These are phyloP conservation scores for Candida parachauliodes DNA, from an alignment of 805 yeast genomes.

Conservation along the genomic window DNA sequence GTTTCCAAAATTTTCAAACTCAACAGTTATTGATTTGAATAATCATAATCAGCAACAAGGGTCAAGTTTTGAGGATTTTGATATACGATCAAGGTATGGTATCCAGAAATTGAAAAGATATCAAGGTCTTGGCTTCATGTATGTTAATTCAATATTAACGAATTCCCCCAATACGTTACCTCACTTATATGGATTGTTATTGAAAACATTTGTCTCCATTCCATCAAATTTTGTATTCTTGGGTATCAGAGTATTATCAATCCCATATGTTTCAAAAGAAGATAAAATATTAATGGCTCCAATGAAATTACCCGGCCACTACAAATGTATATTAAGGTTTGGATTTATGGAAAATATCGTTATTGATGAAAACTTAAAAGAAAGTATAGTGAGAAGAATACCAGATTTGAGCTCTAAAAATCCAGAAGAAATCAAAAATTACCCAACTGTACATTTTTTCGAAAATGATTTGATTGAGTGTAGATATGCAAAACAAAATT, in stretches of 20 bases:
- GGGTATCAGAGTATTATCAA: constrained; percentile 37
- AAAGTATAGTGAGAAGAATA: constrained; percentile 18
- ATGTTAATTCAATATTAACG: constrained; percentile 33
- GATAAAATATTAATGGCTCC: constrained; percentile 39
- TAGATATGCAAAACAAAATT: constrained; percentile 15
- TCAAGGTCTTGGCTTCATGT: constrained; percentile 41
- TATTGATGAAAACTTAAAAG: constrained; percentile 18
- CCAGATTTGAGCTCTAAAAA: constrained; percentile 13
- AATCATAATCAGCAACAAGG: constrained; percentile 1
- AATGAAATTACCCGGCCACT: constrained; percentile 43
- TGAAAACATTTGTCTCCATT: constrained; percentile 39
- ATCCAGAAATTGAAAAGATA: constrained; percentile 16
- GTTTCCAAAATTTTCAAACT: constrained; percentile 19
- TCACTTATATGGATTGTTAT: constrained; percentile 30
- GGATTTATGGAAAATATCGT: constrained; percentile 47
- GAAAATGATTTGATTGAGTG: constrained; percentile 26
- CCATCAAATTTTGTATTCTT: constrained; percentile 45
- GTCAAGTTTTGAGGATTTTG: neutral
- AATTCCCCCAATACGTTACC: constrained; percentile 47
- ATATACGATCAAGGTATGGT: constrained; percentile 19
- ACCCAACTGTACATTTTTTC: constrained; percentile 27
- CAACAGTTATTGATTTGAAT: constrained; percentile 6
- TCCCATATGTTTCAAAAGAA: constrained; percentile 38
- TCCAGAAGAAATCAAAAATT: constrained; percentile 5
- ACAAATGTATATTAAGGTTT: constrained; percentile 45